phyloP scores from a whole-genome alignment of 1,284 basidiomycete genomes.

The Porodaedalea pini region DNA sequence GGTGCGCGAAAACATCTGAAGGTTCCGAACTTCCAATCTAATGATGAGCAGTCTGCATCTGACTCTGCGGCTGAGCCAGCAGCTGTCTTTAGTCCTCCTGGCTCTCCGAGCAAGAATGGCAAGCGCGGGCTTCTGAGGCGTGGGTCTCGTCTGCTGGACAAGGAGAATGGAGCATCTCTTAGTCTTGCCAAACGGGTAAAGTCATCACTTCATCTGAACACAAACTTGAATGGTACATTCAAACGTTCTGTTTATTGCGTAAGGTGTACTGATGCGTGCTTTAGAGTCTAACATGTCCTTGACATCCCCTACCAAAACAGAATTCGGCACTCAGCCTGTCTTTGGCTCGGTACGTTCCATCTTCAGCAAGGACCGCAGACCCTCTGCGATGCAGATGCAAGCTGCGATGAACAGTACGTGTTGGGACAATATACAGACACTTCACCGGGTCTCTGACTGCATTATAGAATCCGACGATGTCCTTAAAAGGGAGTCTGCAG shows the following conservation, averaged over 20 bases:
- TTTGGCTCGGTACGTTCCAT: constrained; percentile 16
- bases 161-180: constrained; percentile 39
- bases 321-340: constrained; percentile 23
- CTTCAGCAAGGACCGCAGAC: constrained; percentile 20
- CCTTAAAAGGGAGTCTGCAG: constrained; percentile 1
- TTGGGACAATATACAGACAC: too few species aligned
- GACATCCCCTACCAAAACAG: constrained; percentile 34
- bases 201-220: constrained; percentile 39
- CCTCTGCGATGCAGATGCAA: constrained; percentile 25
- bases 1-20: constrained; percentile 57
- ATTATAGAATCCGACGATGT: constrained; percentile 7
- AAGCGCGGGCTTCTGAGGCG: constrained; percentile 37
- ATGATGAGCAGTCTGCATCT: constrained; percentile 14
- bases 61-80: constrained; percentile 34
- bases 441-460: background rate
- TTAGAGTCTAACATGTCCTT: constrained; percentile 48
- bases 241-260: background rate
- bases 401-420: constrained; percentile 17
- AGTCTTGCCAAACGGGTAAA: constrained; percentile 54
- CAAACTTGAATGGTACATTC: constrained; percentile 40
- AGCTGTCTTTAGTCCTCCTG: constrained; percentile 42
- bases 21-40: constrained; percentile 49
- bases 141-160: constrained; percentile 26
- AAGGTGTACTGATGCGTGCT: background rate
- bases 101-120: constrained; percentile 39